These are phyloP conservation scores for Candida anglica DNA, from an alignment of 805 yeast genomes.

Conservation along the genomic window DNA sequence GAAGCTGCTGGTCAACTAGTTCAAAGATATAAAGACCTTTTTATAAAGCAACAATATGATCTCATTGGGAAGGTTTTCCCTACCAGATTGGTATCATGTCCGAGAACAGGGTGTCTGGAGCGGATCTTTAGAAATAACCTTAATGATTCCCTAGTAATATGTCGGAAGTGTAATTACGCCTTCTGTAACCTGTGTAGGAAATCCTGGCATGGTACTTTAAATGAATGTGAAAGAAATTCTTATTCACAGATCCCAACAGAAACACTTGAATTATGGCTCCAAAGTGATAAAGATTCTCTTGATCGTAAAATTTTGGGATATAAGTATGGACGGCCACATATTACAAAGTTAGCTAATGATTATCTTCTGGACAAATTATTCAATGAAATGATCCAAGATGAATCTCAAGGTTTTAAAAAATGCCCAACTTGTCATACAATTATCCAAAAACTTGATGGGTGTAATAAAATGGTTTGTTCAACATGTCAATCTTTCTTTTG, in stretches of 20 bases:
- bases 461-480: constrained; percentile 59
- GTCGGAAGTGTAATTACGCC: constrained; percentile 47
- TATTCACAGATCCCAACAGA: constrained; percentile 25
- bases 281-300: constrained; percentile 21
- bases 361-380: constrained; percentile 46
- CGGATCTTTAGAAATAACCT: constrained; percentile 46
- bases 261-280: constrained; percentile 34
- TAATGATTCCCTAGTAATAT: constrained; percentile 44
- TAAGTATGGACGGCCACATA: constrained; percentile 42
- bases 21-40: constrained; percentile 36
- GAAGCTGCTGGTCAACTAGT: constrained; percentile 17
- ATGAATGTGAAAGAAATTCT: constrained; percentile 35
- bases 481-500: constrained; percentile 50
- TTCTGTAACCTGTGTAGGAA: constrained; percentile 55
- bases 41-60: constrained; percentile 36
- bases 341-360: constrained; percentile 41
- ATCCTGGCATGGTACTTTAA: constrained; percentile 58
- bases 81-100: constrained; percentile 47
- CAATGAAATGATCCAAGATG: constrained; percentile 37
- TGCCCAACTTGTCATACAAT: constrained; percentile 53
- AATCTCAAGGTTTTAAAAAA: constrained; percentile 37
- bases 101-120: constrained; percentile 39
- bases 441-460: constrained; percentile 56
- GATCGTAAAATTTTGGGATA: constrained; percentile 30
- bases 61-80: constrained; percentile 44